Evolutionary conservation across 2,329 filamentous ascomycete species (phyloP).

Genomic region (Fusarium fracticaudum): DNA sequence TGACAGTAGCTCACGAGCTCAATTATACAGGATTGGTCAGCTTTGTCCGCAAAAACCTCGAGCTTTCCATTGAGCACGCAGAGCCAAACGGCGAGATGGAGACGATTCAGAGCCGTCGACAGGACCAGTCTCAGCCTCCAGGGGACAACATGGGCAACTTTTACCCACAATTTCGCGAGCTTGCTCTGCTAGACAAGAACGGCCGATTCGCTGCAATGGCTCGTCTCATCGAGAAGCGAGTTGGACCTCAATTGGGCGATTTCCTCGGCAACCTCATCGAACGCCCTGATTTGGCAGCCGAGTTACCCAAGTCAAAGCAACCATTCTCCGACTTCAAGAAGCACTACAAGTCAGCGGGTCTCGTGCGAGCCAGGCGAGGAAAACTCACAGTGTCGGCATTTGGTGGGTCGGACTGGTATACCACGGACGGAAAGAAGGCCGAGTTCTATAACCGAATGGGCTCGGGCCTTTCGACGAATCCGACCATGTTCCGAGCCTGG

Average conservation of each 20-base stretch:
- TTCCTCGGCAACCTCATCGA: constrained; percentile 7
- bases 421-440: constrained; percentile 17
- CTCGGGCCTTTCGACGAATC: constrained; percentile 23
- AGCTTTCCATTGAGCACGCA: constrained; percentile 7
- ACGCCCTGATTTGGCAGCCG: not conserved
- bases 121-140: constrained; percentile 1
- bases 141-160: constrained; percentile 6
- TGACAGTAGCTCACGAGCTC: constrained; percentile 3
- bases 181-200: not conserved
- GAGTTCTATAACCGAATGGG: constrained; percentile 28
- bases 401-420: constrained; percentile 27
- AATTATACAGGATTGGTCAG: not conserved
- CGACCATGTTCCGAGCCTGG: constrained; percentile 31
- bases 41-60: constrained; percentile 10
- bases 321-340: constrained; percentile 9
- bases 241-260: constrained; percentile 2
- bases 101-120: constrained; percentile 5
- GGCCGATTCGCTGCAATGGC: constrained; percentile 10
- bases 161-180: constrained; percentile 13
- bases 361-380: constrained; percentile 6
- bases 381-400: constrained; percentile 23
- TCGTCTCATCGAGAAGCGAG: constrained; percentile 8
- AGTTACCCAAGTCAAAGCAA: not conserved
- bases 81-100: constrained; percentile 18
- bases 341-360: constrained; percentile 1